phyloP scores from a whole-genome alignment of 306 rosid species.

The Vigna trinervia region DNA sequence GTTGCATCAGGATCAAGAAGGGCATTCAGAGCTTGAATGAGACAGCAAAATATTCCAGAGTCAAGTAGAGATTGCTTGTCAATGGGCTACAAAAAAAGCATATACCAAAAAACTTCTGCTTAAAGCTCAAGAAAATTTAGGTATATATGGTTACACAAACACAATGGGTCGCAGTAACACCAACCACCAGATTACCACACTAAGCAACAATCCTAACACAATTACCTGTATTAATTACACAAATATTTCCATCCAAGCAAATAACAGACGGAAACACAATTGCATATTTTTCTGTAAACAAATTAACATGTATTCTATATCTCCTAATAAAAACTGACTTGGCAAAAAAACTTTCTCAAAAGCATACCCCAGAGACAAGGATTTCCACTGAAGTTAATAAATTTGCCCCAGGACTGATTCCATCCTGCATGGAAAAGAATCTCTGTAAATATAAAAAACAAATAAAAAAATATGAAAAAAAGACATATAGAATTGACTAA shows the following conservation, averaged over 20 bases:
- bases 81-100: slow-evolving; percentile 70
- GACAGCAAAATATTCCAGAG: slow-evolving; percentile 99
- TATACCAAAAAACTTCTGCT: slow-evolving; percentile 33
- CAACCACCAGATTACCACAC: slow-evolving; percentile 19
- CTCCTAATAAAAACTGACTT: slow-evolving; percentile 34
- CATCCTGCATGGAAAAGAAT: slow-evolving; percentile 74
- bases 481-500: slow-evolving; percentile 35
- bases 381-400: slow-evolving; percentile 86
- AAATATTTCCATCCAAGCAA: slow-evolving; percentile 26
- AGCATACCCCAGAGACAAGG: slow-evolving; percentile 93
- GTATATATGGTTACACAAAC: slow-evolving; percentile 17
- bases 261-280: slow-evolving; percentile 24
- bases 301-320: neutral
- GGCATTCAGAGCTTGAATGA: slow-evolving; percentile 85
- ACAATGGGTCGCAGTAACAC: neutral
- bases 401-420: slow-evolving; percentile 87
- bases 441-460: slow-evolving; percentile 20
- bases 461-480: slow-evolving; percentile 30
- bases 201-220: slow-evolving; percentile 30
- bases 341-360: slow-evolving; percentile 41
- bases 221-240: slow-evolving; percentile 28
- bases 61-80: slow-evolving; percentile 99
- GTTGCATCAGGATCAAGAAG: slow-evolving; percentile 83
- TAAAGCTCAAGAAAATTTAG: slow-evolving; percentile 29
- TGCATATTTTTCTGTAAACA: slow-evolving; percentile 11